These are phyloP conservation scores for Penicillium sp. DNA, from an alignment of 2,329 filamentous ascomycete species.

Conservation along the genomic window DNA sequence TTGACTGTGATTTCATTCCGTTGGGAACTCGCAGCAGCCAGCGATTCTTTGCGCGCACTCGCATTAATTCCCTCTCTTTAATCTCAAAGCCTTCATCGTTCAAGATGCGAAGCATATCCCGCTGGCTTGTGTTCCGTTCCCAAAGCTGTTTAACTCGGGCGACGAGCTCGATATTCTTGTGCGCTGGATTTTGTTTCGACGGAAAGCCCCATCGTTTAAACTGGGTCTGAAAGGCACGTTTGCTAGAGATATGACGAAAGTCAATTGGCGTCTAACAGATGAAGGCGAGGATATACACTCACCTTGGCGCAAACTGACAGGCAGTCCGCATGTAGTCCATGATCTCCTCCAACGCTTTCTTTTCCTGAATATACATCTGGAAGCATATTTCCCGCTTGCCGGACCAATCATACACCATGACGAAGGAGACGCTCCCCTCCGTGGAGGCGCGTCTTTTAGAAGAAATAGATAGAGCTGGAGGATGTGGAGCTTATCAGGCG, in stretches of 20 bases:
- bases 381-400: constrained; percentile 65
- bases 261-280: constrained; percentile 1
- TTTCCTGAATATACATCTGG: constrained; percentile 74
- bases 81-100: constrained; percentile 71
- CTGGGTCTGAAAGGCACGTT: constrained; percentile 72
- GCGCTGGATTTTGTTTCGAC: constrained; percentile 67
- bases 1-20: constrained; percentile 51
- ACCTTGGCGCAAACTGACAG: constrained; percentile 70
- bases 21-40: constrained; percentile 64
- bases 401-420: constrained; percentile 63
- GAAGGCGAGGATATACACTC: constrained; percentile 29
- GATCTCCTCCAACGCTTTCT: constrained; percentile 69
- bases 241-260: constrained; percentile 43
- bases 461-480: constrained; percentile 10
- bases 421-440: constrained; percentile 26
- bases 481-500: constrained; percentile 27
- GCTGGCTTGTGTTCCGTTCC: constrained; percentile 69
- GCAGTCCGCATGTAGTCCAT: constrained; percentile 66
- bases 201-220: constrained; percentile 79
- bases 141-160: constrained; percentile 72
- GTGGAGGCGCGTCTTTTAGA: constrained; percentile 27
- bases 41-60: constrained; percentile 66
- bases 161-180: constrained; percentile 67
- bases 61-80: constrained; percentile 67
- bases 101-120: constrained; percentile 69